Evolutionary conservation across 2,329 filamentous ascomycete genomes (phyloP), one percentile per base, ranked within the genome.

Genomic region (Blastomyces parvus): DNA sequence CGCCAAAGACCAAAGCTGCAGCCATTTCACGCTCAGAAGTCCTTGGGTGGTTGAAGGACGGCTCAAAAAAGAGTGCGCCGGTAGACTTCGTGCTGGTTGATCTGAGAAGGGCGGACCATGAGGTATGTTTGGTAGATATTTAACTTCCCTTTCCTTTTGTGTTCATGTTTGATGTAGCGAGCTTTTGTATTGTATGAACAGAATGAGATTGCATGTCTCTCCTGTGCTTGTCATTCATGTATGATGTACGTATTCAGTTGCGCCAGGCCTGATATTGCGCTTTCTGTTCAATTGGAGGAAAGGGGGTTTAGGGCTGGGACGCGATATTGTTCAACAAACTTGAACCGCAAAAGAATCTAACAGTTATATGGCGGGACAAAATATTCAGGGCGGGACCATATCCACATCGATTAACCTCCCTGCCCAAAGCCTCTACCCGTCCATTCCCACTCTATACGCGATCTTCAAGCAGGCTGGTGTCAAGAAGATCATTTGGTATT

Each of bases 311-410:
- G 30, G 9, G 33, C 27, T 40, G 27, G 25, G 27, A n/a, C 19
- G 44, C n/a, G 22, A 11, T n/a, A 48, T 27, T 30, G 14, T 25
- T 56, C 8, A 36, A 56, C 33, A 36, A 2, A 1, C n/a, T 22
- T 17, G 36, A 38, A 36, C 52, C 14, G 6, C n/a, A 13, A 22
- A 19, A 53, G 53, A 40, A 27, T 42, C n/a, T 53, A 63, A 22
- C 64, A 58, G 59, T 56, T 61, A 30, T 36, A 9, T 52, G 40
- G 33, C 1, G 3, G 3, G 13, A 9, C 13, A 38, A 13, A 38
- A 44, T 69, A 62, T n/a, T 46, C 64, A 83, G 83, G 86, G 86
- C 33, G 86, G 85, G 50, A 86, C 84, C 0, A 82, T 88, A 62
- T 74, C 74, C 9, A 80, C 79, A 2, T 85, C 84, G 0, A 76